phyloP scores from a whole-genome alignment of 2,329 filamentous ascomycete species.

The Pestalotiopsis fici region DNA sequence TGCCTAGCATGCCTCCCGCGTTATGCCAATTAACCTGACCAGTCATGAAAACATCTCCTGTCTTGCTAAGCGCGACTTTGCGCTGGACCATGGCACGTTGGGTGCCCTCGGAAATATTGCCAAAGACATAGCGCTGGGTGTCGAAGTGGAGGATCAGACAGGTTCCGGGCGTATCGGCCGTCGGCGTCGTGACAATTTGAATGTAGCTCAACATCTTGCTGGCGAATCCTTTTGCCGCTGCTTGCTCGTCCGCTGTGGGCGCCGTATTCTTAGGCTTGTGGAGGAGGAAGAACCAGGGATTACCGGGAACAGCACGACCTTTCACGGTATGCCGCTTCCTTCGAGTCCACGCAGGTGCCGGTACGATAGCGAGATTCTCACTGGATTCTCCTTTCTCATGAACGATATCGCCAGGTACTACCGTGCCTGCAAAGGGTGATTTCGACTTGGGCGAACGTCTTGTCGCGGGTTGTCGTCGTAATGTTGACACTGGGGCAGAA shows the following conservation, averaged over 20 bases:
- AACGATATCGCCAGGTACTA: background rate
- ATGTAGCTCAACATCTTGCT: slow-evolving; percentile 70
- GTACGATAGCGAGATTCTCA: background rate
- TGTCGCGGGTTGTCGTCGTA: background rate
- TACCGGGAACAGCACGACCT: background rate
- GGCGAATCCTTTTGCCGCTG: background rate
- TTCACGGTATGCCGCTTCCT: background rate
- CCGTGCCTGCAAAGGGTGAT: background rate
- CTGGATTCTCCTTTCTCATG: no score
- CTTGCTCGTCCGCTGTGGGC: background rate
- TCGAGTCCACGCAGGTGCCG: background rate
- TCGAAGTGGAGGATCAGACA: slow-evolving; percentile 79
- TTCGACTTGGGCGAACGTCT: background rate
- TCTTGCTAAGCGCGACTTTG: slow-evolving; percentile 63
- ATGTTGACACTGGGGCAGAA: background rate
- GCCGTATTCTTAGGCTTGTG: background rate
- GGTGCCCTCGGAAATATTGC: slow-evolving; percentile 79
- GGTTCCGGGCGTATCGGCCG: slow-evolving; percentile 84
- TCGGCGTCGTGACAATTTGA: slow-evolving; percentile 79
- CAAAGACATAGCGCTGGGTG: slow-evolving; percentile 81
- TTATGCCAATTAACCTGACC: slow-evolving; percentile 76
- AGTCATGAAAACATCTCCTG: slow-evolving; percentile 80
- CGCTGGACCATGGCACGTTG: slow-evolving; percentile 76
- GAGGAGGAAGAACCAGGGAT: background rate
- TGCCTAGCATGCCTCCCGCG: slow-evolving; percentile 80